Base-by-base conservation (phyloP, 2,329 filamentous ascomycete species). In the Epichloe sibirici region DNA sequence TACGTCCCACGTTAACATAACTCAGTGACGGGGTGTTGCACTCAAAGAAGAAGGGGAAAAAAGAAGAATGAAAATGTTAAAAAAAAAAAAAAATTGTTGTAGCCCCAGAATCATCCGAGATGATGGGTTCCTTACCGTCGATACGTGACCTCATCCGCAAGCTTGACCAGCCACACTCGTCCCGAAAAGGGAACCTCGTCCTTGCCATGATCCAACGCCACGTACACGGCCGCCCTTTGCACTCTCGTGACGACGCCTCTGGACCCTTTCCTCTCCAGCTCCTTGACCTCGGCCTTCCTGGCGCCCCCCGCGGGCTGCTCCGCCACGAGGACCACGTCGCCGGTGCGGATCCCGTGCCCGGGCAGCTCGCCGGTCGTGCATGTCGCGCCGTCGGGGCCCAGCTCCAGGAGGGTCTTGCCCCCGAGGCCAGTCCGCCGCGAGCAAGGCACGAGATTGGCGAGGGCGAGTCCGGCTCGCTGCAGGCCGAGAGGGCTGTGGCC, bases 341-440 rank as follows among this genome's bases (percentile, higher is more conserved):
- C 88, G 0, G 81, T 77, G 2, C 87, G 76, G 49, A 93, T 71
- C 28, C 86, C 86, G 71, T 91, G 87, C 64, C 88, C 84, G 1
- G 84, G 83, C 21, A 91, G 71, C 56, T 82, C 79, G 0, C 73
- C 68, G 21, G 62, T 62, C 13, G 58, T 50, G 4, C 78, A 75
- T 2, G 85, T 78, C 0, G 89, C 86, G n/a, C 79, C 70, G 62
- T 96, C 91, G 0, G 81, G 73, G 15, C 72, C 71, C 1, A 98
- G 81, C 66, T 96, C 90, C 3, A 96, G 72, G 2, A 98, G 85
- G 0, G 88, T 89, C 57, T 89, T 87, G n/a, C 93, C 93, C 15
- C 90, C 93, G 39, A 96, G 75, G 0, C 93, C 93, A 0, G 93
- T 98, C 34, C 90, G 84, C 64, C 87, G 86, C 17, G 86, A 84